Base-by-base conservation (phyloP, 371 early-diverging fungal genomes). In the Mucor racemosus region DNA sequence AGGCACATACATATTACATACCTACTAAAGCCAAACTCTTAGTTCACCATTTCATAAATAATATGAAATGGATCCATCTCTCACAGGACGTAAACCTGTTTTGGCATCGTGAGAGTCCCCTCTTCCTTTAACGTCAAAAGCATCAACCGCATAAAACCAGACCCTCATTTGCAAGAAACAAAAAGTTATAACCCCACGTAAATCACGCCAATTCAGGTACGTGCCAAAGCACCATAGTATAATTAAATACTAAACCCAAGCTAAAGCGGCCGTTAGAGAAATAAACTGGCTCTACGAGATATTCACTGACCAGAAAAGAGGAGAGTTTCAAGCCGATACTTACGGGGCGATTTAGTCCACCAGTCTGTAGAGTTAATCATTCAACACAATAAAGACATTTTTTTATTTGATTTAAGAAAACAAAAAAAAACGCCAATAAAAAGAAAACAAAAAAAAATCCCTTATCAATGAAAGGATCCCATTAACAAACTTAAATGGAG, bases 71-170 rank as follows among this genome's bases (percentile, higher is more conserved):
- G 55, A 55, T 55, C 55, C 55, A 55, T 55, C 55, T 55, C 55
- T 35, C 55, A 55, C 55, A 55, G 55, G 55, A 55, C 55, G 55
- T 35, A 55, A 9, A 55, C 55, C 55, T 55, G 55, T 55, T 55
- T 55, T 55, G 55, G 35, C 55, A 35, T 34, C 55, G 55, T 55
- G 55, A 35, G 55, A 55, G 55, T 34, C 55, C 8, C 1, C 35
- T 7, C 7, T 55, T 55, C 55, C n/a, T 55, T 35, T 13, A 55
- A 55, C 55, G 35, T 35, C 55, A 7, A 55, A 55, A 35, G 33
- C 14, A 13, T 55, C 35, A 35, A 0, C 55, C 33, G 15, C 11
- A 35, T 17, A 35, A 34, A 55, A 35, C 50, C 50, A 50, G 50
- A 50, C 50, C 21, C 11, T 50, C 26, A 11, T 21, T 11, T 1